Percentiles rank a stretch among this genome's conserved stretches.
phyloP scores from a whole-genome alignment of 768 basidiomycete genomes.

The Rhodotorula diobovata region DNA sequence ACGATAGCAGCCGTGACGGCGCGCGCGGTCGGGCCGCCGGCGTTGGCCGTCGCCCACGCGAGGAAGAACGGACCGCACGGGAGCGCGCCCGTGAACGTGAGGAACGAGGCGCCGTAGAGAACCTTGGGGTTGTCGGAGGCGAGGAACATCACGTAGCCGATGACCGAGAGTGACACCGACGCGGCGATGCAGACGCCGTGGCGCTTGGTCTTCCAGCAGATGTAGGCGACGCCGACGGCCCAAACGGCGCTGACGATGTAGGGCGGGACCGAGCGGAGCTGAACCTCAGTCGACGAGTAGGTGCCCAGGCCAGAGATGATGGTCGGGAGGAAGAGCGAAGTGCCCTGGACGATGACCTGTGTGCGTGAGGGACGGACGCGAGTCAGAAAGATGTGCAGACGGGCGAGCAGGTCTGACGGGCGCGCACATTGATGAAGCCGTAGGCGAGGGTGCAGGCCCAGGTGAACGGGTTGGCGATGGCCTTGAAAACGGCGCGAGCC shows the following conservation, averaged over 20 bases:
- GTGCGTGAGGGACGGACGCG: no score
- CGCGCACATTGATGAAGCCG: conserved; percentile 16
- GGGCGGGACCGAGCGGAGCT: conserved; percentile 74
- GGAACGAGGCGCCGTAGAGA: conserved; percentile 40
- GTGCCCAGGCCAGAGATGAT: conserved; percentile 61
- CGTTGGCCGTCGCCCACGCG: conserved; percentile 30
- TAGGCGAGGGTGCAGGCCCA: conserved; percentile 25
- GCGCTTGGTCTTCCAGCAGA: conserved; percentile 54
- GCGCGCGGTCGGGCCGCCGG: conserved; percentile 8
- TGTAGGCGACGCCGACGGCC: conserved; percentile 51
- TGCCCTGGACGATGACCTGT: conserved; percentile 59
- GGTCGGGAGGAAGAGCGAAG: conserved; percentile 76
- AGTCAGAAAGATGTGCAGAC: background rate
- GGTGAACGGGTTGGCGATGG: conserved; percentile 21
- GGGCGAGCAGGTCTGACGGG: background rate
- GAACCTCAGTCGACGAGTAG: conserved; percentile 57
- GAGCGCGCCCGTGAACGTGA: conserved; percentile 35
- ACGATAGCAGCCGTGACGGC: conserved; percentile 33
- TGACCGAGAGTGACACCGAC: conserved; percentile 20
- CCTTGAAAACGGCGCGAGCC: conserved; percentile 59
- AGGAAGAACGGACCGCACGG: conserved; percentile 36
- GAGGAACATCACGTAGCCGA: conserved; percentile 35
- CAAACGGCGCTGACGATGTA: conserved; percentile 67
- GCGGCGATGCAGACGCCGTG: conserved; percentile 50
- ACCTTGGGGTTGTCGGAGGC: conserved; percentile 8